Base-by-base conservation (phyloP, 768 basidiomycete genomes). In the Pisolithus albus region DNA sequence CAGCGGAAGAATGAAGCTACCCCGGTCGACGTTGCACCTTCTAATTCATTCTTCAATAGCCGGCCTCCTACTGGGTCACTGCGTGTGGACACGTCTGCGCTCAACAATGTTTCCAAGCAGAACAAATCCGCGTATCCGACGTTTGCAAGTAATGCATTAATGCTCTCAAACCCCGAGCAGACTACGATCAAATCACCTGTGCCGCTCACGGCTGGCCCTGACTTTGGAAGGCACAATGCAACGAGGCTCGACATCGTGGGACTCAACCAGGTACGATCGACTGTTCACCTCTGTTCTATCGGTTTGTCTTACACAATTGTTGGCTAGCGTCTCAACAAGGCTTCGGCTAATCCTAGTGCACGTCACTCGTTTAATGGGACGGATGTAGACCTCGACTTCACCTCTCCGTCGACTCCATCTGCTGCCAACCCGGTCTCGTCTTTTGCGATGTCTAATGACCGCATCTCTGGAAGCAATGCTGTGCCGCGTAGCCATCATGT, bases 61-160 rank as follows among this genome's bases (percentile, higher is more conserved):
- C 73, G 85, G 46, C 84, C 86, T 21, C 84, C 82, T 0, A 82
- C 80, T 5, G 85, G 85, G 34, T 77, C 82, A 38, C 70, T 91
- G 61, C 75, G 86, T 32, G 84, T 91, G 48, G 86, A 90, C 63
- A 91, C 88, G 0, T 75, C 82, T 34, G 73, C 80, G 28, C 70
- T 87, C 44, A 80, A 80, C 54, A 74, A 76, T 9, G 67, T 79
- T 43, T 72, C 80, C 30, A 70, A 79, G 60, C 88, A 89, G 72
- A 91, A 91, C 71, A 92, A 92, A 67, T 90, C 88, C 8, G 88
- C 88, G 0, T 91, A 86, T 60, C 88, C 89, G 4, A 73, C 75
- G 13, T 79, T 77, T 60, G 60, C 78, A 21, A 67, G 72, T 52
- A 79, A 79, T 53, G 66, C 70, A 10, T 51, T 70, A 51, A 75